Evolutionary conservation across 345 rosid genomes (phyloP).

Genomic region (Hypericum perforatum): DNA sequence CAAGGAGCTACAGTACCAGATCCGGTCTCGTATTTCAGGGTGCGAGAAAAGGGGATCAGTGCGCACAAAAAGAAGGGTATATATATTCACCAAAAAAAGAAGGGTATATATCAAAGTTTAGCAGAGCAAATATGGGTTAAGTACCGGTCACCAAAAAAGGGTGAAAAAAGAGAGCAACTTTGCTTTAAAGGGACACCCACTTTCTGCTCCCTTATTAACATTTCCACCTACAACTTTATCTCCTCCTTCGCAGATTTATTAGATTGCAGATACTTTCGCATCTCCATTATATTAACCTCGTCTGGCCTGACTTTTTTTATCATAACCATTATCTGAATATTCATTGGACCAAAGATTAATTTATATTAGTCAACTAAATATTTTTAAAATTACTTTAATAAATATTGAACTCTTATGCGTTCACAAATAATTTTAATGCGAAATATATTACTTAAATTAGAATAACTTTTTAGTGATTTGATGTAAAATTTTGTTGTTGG

Average conservation of each 20-base stretch:
- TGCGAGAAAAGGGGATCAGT: slow-evolving; percentile 2
- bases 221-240: slow-evolving; percentile 34
- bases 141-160: slow-evolving; percentile 12
- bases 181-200: slow-evolving; percentile 69
- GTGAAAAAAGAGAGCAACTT: slow-evolving; percentile 26
- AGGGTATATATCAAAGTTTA: slow-evolving; percentile 11
- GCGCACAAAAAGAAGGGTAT: slow-evolving; percentile 13
- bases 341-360: too few relatives aligned
- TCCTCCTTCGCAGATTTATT: slow-evolving; percentile 29
- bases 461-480: too few relatives aligned
- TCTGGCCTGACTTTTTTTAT: too few relatives aligned
- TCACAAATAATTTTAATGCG: too few relatives aligned
- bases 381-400: too few relatives aligned
- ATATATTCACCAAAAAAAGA: slow-evolving; percentile 15
- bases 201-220: slow-evolving; percentile 46
- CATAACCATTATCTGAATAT: too few relatives aligned
- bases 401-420: too few relatives aligned
- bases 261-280: slow-evolving; percentile 30
- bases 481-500: too few relatives aligned
- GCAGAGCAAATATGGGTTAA: neutral
- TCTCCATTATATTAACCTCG: slow-evolving; percentile 6
- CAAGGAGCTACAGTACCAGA: too few relatives aligned
- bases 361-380: too few relatives aligned
- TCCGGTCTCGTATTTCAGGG: too few relatives aligned
- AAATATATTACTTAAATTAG: too few relatives aligned